Evolutionary conservation across 1,284 basidiomycete genomes (phyloP).

Genomic region (Paramarasmius palmivorus): DNA sequence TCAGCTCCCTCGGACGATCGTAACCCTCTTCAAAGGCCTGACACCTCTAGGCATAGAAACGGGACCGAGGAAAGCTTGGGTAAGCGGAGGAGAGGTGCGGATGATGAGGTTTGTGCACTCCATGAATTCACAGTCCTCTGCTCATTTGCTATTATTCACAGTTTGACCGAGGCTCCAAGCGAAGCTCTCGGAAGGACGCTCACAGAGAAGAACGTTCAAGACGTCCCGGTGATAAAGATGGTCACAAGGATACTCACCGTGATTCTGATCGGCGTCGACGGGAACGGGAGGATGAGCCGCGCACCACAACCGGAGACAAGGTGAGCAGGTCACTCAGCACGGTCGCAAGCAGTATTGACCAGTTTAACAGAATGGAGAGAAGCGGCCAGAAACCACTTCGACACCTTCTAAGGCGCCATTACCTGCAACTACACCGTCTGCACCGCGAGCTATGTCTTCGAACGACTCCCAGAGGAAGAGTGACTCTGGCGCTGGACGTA

Average conservation of each 20-base stretch:
- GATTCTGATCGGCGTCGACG: slow-evolving; percentile 68
- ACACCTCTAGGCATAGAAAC: slow-evolving; percentile 54
- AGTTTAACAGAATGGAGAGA: slow-evolving; percentile 38
- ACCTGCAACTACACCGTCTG: slow-evolving; percentile 65
- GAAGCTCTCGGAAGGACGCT: slow-evolving; percentile 70
- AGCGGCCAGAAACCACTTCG: slow-evolving; percentile 35
- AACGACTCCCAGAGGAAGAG: slow-evolving; percentile 38
- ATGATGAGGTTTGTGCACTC: slow-evolving; percentile 71
- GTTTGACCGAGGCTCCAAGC: slow-evolving; percentile 71
- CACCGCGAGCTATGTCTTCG: slow-evolving; percentile 68
- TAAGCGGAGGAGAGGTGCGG: slow-evolving; percentile 63
- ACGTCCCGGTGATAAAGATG: slow-evolving; percentile 62
- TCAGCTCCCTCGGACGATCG: slow-evolving; percentile 46
- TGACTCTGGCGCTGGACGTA: slow-evolving; percentile 34
- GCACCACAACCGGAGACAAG: slow-evolving; percentile 56
- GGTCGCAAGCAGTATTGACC: too few species aligned
- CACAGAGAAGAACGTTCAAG: slow-evolving; percentile 75
- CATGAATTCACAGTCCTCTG: slow-evolving; percentile 14
- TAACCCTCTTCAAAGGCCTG: slow-evolving; percentile 55
- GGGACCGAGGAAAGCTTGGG: slow-evolving; percentile 55
- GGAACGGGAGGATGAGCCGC: slow-evolving; percentile 59
- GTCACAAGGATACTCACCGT: slow-evolving; percentile 54
- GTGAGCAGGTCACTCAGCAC: slow-evolving; percentile 32
- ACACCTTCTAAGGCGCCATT: slow-evolving; percentile 36
- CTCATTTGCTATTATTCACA: slow-evolving; percentile 27